These are phyloP conservation scores for Rhodotorula diobovata DNA, from an alignment of 768 basidiomycete genomes.

Conservation along the genomic window DNA sequence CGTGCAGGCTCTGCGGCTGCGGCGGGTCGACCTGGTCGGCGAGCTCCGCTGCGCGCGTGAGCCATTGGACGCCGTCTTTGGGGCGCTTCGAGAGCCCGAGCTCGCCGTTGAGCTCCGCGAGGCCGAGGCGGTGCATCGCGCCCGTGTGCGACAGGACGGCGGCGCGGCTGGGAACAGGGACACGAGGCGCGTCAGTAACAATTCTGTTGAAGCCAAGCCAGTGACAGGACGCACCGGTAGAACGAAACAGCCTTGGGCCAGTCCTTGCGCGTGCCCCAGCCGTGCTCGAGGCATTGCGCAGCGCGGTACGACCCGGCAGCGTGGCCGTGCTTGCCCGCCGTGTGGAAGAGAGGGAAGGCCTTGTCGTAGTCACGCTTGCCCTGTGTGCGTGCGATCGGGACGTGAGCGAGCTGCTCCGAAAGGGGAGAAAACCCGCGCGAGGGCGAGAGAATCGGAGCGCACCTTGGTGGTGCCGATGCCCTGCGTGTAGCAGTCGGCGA, in stretches of 20 bases:
- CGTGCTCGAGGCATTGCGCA: conserved; percentile 97
- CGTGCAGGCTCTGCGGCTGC: conserved; percentile 73
- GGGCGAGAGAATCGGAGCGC: not conserved
- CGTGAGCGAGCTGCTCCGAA: no score
- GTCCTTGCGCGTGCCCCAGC: conserved; percentile 94
- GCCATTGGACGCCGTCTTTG: conserved; percentile 97
- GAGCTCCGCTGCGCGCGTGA: conserved; percentile 88
- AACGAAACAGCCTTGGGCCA: conserved; percentile 84
- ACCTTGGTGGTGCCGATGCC: conserved; percentile 51
- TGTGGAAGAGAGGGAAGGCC: conserved; percentile 90
- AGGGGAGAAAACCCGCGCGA: no score
- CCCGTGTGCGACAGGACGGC: conserved; percentile 86
- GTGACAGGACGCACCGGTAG: conserved; percentile 55
- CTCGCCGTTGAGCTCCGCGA: conserved; percentile 93
- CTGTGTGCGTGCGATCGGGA: conserved; percentile 16
- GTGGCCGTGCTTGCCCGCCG: conserved; percentile 95
- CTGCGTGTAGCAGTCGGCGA: conserved; percentile 96
- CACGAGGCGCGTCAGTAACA: not conserved
- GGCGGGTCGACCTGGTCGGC: conserved; percentile 44
- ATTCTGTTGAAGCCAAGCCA: no score
- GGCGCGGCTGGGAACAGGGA: conserved; percentile 59
- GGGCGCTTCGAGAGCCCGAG: conserved; percentile 77
- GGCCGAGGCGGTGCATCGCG: conserved; percentile 93
- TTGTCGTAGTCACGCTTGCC: conserved; percentile 92
- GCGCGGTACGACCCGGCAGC: conserved; percentile 92